Percentiles rank a stretch among this genome's conserved stretches.
These are phyloP conservation scores for Calonectria fujianensis DNA, from an alignment of 2,329 filamentous ascomycete genomes.

Conservation along the genomic window DNA sequence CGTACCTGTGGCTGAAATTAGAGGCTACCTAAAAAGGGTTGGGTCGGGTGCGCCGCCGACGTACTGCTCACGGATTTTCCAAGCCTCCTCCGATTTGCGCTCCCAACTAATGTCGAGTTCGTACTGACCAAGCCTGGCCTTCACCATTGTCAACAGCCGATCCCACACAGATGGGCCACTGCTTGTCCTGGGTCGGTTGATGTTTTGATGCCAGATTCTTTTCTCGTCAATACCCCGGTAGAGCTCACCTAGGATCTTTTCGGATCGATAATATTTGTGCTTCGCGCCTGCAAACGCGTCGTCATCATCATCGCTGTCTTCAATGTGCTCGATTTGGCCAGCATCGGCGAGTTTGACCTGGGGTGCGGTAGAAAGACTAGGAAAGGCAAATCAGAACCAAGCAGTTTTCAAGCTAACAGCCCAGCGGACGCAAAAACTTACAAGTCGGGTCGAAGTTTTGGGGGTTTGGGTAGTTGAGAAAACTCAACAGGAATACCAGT, in stretches of 20 bases:
- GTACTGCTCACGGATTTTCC: conserved; percentile 68
- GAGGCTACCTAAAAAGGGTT: background rate
- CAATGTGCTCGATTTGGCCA: conserved; percentile 60
- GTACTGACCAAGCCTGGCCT: conserved; percentile 45
- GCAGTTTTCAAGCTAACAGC: background rate
- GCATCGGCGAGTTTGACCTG: conserved; percentile 66
- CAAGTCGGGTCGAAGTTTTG: conserved; percentile 72
- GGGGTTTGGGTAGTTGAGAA: conserved; percentile 63
- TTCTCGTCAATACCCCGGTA: conserved; percentile 85
- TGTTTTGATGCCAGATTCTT: conserved; percentile 75
- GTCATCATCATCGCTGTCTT: conserved; percentile 63
- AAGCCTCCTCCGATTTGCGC: conserved; percentile 61
- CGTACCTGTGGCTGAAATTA: conserved; percentile 64
- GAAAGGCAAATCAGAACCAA: conserved; percentile 1
- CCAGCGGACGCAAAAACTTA: conserved; percentile 58
- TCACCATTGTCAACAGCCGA: conserved; percentile 58
- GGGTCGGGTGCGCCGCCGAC: conserved; percentile 37
- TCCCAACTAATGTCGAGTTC: conserved; percentile 59
- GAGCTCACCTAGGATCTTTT: conserved; percentile 81
- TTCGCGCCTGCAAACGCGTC: conserved; percentile 63
- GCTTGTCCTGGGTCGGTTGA: conserved; percentile 57
- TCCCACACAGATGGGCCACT: conserved; percentile 65
- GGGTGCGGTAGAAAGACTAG: conserved; percentile 68
- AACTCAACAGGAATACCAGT: conserved; percentile 78
- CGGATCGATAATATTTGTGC: conserved; percentile 78